Evolutionary conservation across 495 filamentous ascomycete genomes (phyloP).

Genomic region (Aspergillus sparsus): DNA sequence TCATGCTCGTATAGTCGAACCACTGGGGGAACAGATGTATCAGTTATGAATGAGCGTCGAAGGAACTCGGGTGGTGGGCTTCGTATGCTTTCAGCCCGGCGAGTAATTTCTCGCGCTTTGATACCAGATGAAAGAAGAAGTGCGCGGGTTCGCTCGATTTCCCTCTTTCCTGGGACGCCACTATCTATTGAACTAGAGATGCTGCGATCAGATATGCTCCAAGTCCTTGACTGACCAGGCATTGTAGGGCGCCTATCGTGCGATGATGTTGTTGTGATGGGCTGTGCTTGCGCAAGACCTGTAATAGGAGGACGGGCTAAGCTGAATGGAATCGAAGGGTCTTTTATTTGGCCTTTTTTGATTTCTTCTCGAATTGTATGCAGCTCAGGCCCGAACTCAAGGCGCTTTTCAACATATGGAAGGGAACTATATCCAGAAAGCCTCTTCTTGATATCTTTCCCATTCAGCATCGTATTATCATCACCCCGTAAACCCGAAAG

Average conservation of each 20-base stretch:
- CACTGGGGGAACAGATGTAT: conserved; percentile 47
- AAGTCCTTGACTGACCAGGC: conserved; percentile 36
- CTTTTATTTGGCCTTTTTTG: conserved; percentile 33
- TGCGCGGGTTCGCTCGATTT: conserved; percentile 72
- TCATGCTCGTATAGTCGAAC: conserved; percentile 65
- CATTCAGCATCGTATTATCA: conserved; percentile 17
- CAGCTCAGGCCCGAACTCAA: conserved; percentile 34
- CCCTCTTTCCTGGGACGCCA: conserved; percentile 52
- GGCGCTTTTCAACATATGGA: conserved; percentile 9
- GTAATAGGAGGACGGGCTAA: conserved; percentile 46
- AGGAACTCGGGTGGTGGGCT: conserved; percentile 44
- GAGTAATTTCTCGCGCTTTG: conserved; percentile 76
- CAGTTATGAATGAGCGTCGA: conserved; percentile 29
- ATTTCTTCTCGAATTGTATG: conserved; percentile 28
- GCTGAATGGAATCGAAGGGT: conserved; percentile 35
- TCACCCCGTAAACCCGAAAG: conserved; percentile 12
- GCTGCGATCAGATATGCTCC: conserved; percentile 71
- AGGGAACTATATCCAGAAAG: conserved; percentile 5
- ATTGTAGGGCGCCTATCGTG: conserved; percentile 26
- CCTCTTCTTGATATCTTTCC: conserved; percentile 18
- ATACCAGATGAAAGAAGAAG: conserved; percentile 80
- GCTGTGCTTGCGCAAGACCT: conserved; percentile 47
- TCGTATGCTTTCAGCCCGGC: conserved; percentile 57
- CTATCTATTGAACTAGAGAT: conserved; percentile 38
- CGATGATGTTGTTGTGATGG: conserved; percentile 33